These are phyloP conservation scores for Cnidoscolus chayamansa DNA, from an alignment of 441 rosid genomes.

Conservation along the genomic window DNA sequence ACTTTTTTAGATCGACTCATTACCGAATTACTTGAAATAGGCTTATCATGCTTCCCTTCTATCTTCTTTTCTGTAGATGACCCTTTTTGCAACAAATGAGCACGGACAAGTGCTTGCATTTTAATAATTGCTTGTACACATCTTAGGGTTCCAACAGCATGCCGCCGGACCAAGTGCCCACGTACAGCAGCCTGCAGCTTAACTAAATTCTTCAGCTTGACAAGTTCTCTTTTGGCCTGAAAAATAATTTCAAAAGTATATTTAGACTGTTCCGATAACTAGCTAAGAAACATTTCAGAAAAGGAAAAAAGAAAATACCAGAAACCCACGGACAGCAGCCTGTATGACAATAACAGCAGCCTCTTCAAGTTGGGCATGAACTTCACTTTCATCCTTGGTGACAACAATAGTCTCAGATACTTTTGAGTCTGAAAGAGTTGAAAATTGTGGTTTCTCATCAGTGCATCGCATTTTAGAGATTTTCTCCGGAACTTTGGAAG, in stretches of 20 bases:
- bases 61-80: slow-evolving; percentile 20
- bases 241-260: slow-evolving; percentile 19
- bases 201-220: slow-evolving; percentile 62
- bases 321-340: slow-evolving; percentile 53
- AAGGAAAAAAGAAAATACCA: slow-evolving; percentile 41
- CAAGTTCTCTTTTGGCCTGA: slow-evolving; percentile 64
- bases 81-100: slow-evolving; percentile 39
- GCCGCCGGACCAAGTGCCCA: slow-evolving; percentile 83
- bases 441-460: slow-evolving; percentile 46
- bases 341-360: slow-evolving; percentile 55
- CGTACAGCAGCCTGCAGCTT: slow-evolving; percentile 93
- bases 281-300: neutral
- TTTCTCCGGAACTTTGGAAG: slow-evolving; percentile 42
- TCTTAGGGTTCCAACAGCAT: slow-evolving; percentile 76
- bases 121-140: slow-evolving; percentile 86
- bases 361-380: slow-evolving; percentile 39
- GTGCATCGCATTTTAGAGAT: slow-evolving; percentile 29
- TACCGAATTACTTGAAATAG: slow-evolving; percentile 40
- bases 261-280: neutral
- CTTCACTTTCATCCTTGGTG: slow-evolving; percentile 31
- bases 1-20: slow-evolving; percentile 17
- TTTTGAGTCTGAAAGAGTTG: slow-evolving; percentile 32
- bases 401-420: slow-evolving; percentile 34
- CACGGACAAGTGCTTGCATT: slow-evolving; percentile 84
- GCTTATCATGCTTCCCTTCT: slow-evolving; percentile 30